These are phyloP conservation scores for Golubevia pallescens DNA, from an alignment of 1,284 basidiomycete species.

Conservation along the genomic window DNA sequence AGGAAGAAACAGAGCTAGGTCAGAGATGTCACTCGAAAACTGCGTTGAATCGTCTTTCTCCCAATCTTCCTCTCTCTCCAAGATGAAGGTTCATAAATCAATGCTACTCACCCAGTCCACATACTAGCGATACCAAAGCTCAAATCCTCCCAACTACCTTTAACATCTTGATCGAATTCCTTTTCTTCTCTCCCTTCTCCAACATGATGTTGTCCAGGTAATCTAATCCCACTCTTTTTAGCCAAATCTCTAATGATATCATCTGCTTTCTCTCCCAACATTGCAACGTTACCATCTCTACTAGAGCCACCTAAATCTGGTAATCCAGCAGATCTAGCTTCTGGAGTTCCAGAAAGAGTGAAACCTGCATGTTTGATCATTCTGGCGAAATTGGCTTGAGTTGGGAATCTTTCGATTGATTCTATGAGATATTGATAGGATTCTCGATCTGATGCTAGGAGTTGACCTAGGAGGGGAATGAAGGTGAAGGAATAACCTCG, in stretches of 20 bases:
- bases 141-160: slow-evolving; percentile 58
- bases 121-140: slow-evolving; percentile 59
- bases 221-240: background rate
- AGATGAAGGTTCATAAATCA: too few relatives aligned
- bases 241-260: background rate
- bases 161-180: slow-evolving; percentile 24
- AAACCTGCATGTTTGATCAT: slow-evolving; percentile 71
- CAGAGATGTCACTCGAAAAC: too few relatives aligned
- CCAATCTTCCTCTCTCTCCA: too few relatives aligned
- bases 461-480: slow-evolving; percentile 90
- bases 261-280: background rate
- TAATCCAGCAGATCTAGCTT: slow-evolving; percentile 43
- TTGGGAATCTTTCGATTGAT: slow-evolving; percentile 92
- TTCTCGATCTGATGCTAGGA: slow-evolving; percentile 90
- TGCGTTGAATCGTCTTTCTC: too few relatives aligned
- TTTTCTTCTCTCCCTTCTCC: slow-evolving; percentile 8
- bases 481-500: slow-evolving; percentile 98
- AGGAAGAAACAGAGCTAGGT: too few relatives aligned
- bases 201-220: slow-evolving; percentile 1
- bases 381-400: slow-evolving; percentile 84
- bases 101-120: slow-evolving; percentile 35
- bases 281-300: background rate
- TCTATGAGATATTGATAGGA: slow-evolving; percentile 95
- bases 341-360: slow-evolving; percentile 51
- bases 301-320: slow-evolving; percentile 12